Conservation (phyloP, 441 rosid genomes). For the Adansonia grandidieri region DNA sequence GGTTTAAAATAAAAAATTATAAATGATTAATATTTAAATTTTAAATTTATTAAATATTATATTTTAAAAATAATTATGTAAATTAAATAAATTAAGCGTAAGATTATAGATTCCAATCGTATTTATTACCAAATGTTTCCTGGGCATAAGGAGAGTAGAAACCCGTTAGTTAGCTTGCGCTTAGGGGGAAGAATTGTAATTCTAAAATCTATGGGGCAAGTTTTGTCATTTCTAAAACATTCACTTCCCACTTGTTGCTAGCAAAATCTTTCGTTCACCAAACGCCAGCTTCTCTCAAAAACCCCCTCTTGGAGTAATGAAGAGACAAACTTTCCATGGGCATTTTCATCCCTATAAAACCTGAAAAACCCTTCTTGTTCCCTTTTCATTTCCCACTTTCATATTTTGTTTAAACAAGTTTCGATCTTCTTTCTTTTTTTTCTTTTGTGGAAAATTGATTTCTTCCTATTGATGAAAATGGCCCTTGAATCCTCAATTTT, state of each 20-base stretch:
- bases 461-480: conserved; percentile 44
- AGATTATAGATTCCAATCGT: too few relatives aligned
- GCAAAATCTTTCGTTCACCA: conserved; percentile 11
- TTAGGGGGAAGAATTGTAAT: neutral
- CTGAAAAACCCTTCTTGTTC: neutral
- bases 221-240: neutral
- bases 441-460: neutral
- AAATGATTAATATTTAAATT: too few relatives aligned
- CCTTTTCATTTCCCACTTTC: neutral
- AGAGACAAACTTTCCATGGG: neutral
- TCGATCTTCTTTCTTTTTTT: neutral
- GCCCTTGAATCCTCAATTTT: conserved; percentile 57
- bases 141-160: neutral
- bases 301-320: neutral
- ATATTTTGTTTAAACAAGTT: neutral
- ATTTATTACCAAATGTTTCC: too few relatives aligned
- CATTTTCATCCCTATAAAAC: neutral
- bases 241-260: neutral
- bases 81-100: too few relatives aligned
- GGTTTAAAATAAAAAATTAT: too few relatives aligned
- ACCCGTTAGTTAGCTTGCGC: too few relatives aligned
- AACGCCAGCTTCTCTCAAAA: neutral
- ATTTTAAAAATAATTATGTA: neutral
- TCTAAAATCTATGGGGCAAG: neutral
- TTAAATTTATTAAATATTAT: too few relatives aligned